Evolutionary conservation across 2,329 filamentous ascomycete species (phyloP).

Genomic region (Calonectria pseudoreteaudii): DNA sequence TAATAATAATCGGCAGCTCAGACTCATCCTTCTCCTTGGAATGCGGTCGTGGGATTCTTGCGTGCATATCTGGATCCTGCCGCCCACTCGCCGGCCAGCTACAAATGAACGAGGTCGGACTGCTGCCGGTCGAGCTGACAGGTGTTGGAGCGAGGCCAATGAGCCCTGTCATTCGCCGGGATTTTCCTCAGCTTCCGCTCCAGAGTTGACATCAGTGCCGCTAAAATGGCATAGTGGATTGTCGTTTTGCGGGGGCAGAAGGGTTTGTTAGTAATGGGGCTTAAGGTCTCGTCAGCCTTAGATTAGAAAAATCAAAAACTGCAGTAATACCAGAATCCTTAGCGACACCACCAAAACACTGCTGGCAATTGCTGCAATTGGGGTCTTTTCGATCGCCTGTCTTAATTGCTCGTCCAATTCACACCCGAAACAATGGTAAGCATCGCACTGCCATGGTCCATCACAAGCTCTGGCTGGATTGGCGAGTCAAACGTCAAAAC

Average conservation of each 20-base stretch:
- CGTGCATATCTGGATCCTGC: too few species aligned
- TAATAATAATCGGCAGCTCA: neutral
- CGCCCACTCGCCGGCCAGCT: neutral
- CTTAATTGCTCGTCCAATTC: neutral
- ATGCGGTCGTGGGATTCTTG: neutral
- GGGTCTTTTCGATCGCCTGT: neutral
- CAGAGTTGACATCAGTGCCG: constrained; percentile 34
- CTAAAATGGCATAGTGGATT: constrained; percentile 40
- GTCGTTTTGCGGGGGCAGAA: constrained; percentile 33
- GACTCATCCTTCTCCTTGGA: neutral
- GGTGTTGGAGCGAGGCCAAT: neutral
- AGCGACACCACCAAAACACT: neutral
- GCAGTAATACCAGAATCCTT: neutral
- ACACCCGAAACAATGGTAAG: constrained; percentile 6
- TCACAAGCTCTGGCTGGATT: neutral
- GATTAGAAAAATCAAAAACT: constrained; percentile 3
- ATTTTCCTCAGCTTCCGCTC: neutral
- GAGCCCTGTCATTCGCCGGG: neutral
- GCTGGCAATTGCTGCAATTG: neutral
- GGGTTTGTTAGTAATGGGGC: constrained; percentile 5
- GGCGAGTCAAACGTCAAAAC: neutral
- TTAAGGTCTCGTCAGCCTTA: neutral
- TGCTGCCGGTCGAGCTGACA: neutral
- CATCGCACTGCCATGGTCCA: neutral
- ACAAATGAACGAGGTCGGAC: neutral